A percentile compares a stretch with the other conserved stretches of the same genome.
Conservation (phyloP, 192 early-diverging fungal species). For the Chytriomyces sp. region DNA sequence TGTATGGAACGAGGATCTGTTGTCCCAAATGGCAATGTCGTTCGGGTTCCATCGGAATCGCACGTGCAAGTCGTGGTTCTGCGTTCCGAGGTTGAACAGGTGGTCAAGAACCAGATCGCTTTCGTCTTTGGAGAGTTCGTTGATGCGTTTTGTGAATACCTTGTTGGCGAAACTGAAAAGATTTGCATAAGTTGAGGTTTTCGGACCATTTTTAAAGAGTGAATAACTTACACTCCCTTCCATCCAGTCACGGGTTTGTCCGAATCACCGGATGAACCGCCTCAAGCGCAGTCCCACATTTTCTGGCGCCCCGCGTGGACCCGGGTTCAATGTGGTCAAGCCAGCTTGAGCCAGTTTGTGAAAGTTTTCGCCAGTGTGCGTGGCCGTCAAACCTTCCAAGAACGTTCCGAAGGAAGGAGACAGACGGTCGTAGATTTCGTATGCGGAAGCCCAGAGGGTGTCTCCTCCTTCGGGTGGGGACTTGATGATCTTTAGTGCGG, state of each 20-base stretch:
- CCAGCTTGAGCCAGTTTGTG: slow-evolving; percentile 7
- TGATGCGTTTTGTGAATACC: slow-evolving; percentile 45
- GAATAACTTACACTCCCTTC: slow-evolving; percentile 48
- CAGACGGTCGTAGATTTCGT: slow-evolving; percentile 66
- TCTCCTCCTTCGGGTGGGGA: slow-evolving; percentile 57
- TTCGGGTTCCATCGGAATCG: slow-evolving; percentile 52
- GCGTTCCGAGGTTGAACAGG: slow-evolving; percentile 38
- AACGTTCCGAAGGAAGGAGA: slow-evolving; percentile 59
- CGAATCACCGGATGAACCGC: slow-evolving; percentile 56
- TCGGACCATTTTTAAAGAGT: too few relatives aligned
- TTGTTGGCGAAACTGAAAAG: slow-evolving; percentile 38
- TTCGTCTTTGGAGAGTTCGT: slow-evolving; percentile 47
- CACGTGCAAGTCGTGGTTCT: slow-evolving; percentile 54
- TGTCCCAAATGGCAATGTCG: slow-evolving; percentile 58
- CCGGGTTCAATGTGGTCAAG: slow-evolving; percentile 9
- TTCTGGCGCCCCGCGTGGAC: slow-evolving; percentile 39
- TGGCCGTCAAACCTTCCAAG: slow-evolving; percentile 66
- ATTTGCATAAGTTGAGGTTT: too few relatives aligned
- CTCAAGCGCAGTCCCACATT: slow-evolving; percentile 42
- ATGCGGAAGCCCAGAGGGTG: slow-evolving; percentile 63
- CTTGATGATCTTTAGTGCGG: slow-evolving; percentile 58
- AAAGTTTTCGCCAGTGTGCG: slow-evolving; percentile 50
- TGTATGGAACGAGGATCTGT: slow-evolving; percentile 46
- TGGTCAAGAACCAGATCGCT: slow-evolving; percentile 46
- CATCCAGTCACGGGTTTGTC: slow-evolving; percentile 63